Evolutionary conservation across 2,329 filamentous ascomycete genomes (phyloP), one percentile per base, ranked within the genome.

Genomic region (Knufia petricola): DNA sequence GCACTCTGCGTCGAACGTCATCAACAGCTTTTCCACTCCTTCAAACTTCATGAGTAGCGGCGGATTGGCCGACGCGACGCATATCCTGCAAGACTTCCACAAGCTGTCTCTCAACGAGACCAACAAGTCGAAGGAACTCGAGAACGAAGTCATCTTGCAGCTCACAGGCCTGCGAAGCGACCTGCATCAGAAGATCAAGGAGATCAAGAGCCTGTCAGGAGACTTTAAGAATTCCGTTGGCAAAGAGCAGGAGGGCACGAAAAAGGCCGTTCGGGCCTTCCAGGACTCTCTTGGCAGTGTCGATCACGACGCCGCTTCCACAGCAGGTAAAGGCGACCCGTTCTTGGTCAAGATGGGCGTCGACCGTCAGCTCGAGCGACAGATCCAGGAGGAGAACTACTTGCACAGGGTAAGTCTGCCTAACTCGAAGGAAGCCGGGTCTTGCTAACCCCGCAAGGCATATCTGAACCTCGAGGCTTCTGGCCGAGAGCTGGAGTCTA

Each of bases 201-300:
- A 98, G 68, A 98, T 98, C 70, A 95, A 94, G 69, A 84, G 81
- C 57, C 72, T 98, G 13, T 85, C 87, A 4, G 85, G 88, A 13
- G 92, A 98, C 65, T 98, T 98, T 69, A 95, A 95, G 69, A 98
- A 95, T 63, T 85, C 84, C 0, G 88, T 98, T 8, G 87, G 95
- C 21, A 95, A 90, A 69, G 92, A 96, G 66, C 90, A 94, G 72
- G 89, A 95, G 17, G 72, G 66, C 15, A 95, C 92, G 0, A 77
- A 82, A 52, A 87, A 81, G 63, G 83, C 84, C 13, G 86, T 96
- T 21, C 81, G 82, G 46, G 75, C 80, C 26, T 72, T 95, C n/a
- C 83, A 92, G 55, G 89, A 95, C 51, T 78, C 84, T 1, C 69
- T 98, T 26, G 83, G 84, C 13, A 78, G 87, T 58, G 82, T 82